phyloP scores from a whole-genome alignment of 768 basidiomycete species.

The Boletus vermiculosoides region DNA sequence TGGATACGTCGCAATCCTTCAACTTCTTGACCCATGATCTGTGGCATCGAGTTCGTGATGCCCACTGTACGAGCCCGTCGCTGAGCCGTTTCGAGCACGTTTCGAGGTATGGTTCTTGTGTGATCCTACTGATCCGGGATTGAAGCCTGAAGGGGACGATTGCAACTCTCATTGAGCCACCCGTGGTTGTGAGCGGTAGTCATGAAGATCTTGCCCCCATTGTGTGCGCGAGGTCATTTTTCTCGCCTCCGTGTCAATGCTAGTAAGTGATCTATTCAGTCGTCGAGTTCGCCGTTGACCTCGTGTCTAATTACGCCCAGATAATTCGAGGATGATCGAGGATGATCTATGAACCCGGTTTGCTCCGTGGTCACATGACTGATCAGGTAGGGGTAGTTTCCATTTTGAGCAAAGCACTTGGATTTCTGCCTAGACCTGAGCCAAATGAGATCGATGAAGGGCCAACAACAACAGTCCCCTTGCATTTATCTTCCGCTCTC shows the following conservation, averaged over 20 bases:
- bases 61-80: constrained; percentile 8
- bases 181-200: background rate
- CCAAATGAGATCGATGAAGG: constrained; percentile 25
- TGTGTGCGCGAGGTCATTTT: background rate
- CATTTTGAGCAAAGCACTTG: constrained; percentile 20
- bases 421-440: constrained; percentile 18
- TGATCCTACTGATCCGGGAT: constrained; percentile 5
- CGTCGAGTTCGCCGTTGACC: constrained; percentile 16
- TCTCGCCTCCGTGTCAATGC: background rate
- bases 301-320: background rate
- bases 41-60: background rate
- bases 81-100: constrained; percentile 8
- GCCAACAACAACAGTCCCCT: constrained; percentile 13
- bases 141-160: background rate
- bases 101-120: constrained; percentile 14
- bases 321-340: background rate
- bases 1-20: constrained; percentile 1
- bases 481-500: background rate
- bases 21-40: constrained; percentile 21
- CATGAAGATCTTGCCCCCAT: background rate
- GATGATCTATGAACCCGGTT: constrained; percentile 2
- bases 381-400: constrained; percentile 18
- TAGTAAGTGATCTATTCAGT: background rate
- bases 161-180: background rate
- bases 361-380: constrained; percentile 27